Evolutionary conservation across 2,329 filamentous ascomycete genomes (phyloP).

Genomic region (Emmonsia crescens): DNA sequence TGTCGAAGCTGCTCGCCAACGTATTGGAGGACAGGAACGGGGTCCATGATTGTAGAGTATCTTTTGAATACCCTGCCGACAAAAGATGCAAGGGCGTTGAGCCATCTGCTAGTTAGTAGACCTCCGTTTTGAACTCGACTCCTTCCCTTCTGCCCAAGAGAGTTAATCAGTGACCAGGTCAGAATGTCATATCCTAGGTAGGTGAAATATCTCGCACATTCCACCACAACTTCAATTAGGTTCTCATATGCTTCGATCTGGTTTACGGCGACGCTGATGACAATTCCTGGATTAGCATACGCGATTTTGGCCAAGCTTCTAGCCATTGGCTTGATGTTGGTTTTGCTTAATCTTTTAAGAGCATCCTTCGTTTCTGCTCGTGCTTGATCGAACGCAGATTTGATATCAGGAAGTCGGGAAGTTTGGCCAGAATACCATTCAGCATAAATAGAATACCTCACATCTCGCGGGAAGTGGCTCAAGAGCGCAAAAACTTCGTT

Average conservation of each 20-base stretch:
- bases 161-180: slow-evolving; percentile 80
- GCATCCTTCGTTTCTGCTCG: slow-evolving; percentile 70
- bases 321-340: slow-evolving; percentile 77
- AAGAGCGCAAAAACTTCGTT: slow-evolving; percentile 81
- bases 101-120: slow-evolving; percentile 78
- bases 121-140: slow-evolving; percentile 53
- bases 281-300: slow-evolving; percentile 77
- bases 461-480: slow-evolving; percentile 62
- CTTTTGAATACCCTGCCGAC: slow-evolving; percentile 81
- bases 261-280: slow-evolving; percentile 77
- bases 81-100: slow-evolving; percentile 81
- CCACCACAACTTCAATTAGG: slow-evolving; percentile 85
- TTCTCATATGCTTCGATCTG: slow-evolving; percentile 94
- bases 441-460: slow-evolving; percentile 78
- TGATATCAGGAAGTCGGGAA: slow-evolving; percentile 67
- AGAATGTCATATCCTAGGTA: slow-evolving; percentile 86
- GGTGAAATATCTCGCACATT: slow-evolving; percentile 90
- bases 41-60: slow-evolving; percentile 65
- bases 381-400: slow-evolving; percentile 64
- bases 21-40: slow-evolving; percentile 78
- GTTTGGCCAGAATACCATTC: slow-evolving; percentile 81
- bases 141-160: slow-evolving; percentile 48
- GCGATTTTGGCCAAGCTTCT: slow-evolving; percentile 85
- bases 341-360: slow-evolving; percentile 80
- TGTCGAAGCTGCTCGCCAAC: slow-evolving; percentile 71